Conservation (phyloP, 1,284 basidiomycete species). For the Mycosarcoma maydis region DNA sequence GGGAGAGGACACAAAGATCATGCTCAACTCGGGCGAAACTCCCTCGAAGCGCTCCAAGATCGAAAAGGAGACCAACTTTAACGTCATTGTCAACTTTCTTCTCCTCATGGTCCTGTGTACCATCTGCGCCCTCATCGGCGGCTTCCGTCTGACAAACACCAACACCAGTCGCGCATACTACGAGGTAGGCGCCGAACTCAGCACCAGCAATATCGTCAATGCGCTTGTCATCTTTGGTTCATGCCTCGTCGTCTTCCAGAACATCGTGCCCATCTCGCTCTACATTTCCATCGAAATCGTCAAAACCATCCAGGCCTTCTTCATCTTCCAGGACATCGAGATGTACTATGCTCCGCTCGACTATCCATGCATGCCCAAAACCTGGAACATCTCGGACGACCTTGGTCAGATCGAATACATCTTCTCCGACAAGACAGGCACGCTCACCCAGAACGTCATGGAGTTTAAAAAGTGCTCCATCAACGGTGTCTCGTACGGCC, state of each 20-base stretch:
- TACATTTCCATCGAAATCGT: slow-evolving; percentile 98
- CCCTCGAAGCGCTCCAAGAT: slow-evolving; percentile 91
- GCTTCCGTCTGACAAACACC: slow-evolving; percentile 74
- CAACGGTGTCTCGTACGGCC: slow-evolving; percentile 83
- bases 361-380: slow-evolving; percentile 90
- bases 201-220: slow-evolving; percentile 74
- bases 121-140: slow-evolving; percentile 77
- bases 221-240: slow-evolving; percentile 83
- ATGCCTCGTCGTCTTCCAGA: slow-evolving; percentile 89
- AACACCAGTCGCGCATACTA: slow-evolving; percentile 80
- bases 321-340: slow-evolving; percentile 92
- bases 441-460: slow-evolving; percentile 79
- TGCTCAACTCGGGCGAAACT: slow-evolving; percentile 87
- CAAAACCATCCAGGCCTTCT: slow-evolving; percentile 96
- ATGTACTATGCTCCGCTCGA: slow-evolving; percentile 90
- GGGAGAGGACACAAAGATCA: slow-evolving; percentile 95
- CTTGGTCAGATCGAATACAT: slow-evolving; percentile 97
- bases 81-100: slow-evolving; percentile 92
- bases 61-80: slow-evolving; percentile 98
- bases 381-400: slow-evolving; percentile 98
- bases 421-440: slow-evolving; percentile 84
- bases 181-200: slow-evolving; percentile 48
- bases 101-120: slow-evolving; percentile 83
- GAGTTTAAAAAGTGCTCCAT: slow-evolving; percentile 97
- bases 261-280: slow-evolving; percentile 94